phyloP scores from a whole-genome alignment of 306 rosid species.

The Ammopiptanthus mongolicus region DNA sequence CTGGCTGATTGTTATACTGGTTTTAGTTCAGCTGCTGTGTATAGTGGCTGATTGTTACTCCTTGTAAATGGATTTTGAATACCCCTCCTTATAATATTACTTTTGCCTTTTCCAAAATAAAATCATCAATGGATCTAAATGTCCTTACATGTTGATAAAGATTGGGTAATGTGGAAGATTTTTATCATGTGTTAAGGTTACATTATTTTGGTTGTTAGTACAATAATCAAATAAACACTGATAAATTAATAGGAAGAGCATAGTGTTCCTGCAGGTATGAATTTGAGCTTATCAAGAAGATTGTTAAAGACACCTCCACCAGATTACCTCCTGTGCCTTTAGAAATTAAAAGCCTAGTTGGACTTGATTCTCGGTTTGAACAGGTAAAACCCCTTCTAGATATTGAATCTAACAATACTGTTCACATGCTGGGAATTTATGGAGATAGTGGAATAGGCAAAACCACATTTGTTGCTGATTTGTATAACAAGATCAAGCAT shows the following conservation, averaged over 20 bases:
- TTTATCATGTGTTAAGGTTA: neutral
- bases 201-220: neutral
- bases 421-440: constrained; percentile 6
- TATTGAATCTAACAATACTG: neutral
- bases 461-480: constrained; percentile 1
- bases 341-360: neutral
- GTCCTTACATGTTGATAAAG: neutral
- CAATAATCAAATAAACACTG: too few species aligned
- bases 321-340: neutral
- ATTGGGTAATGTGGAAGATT: neutral
- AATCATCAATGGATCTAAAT: too few species aligned
- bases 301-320: neutral
- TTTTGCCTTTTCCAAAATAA: too few species aligned
- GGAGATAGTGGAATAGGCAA: constrained; percentile 24
- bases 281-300: neutral
- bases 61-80: too few species aligned
- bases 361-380: neutral
- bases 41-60: too few species aligned
- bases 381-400: neutral
- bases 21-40: too few species aligned
- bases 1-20: too few species aligned
- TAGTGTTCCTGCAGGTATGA: constrained; percentile 9
- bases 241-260: neutral
- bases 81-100: too few species aligned
- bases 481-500: neutral